phyloP scores from a whole-genome alignment of 345 rosid genomes.

The Laguncularia racemosa region DNA sequence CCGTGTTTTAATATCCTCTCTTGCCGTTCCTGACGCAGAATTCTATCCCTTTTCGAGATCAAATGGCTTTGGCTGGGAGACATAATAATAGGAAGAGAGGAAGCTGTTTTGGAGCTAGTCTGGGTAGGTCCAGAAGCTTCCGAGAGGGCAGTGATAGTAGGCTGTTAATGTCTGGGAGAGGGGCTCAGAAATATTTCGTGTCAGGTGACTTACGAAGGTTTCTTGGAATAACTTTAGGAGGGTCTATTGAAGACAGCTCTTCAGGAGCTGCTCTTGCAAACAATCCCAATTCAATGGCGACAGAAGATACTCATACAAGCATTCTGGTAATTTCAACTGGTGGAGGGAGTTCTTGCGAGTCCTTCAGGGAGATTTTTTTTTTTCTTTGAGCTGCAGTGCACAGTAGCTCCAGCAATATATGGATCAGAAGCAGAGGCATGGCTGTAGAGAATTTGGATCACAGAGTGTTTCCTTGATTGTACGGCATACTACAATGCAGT shows the following conservation, averaged over 20 bases:
- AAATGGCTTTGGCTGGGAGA: conserved; percentile 30
- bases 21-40: too few species aligned
- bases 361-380: too few species aligned
- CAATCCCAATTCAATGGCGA: conserved; percentile 26
- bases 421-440: conserved; percentile 54
- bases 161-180: conserved; percentile 26
- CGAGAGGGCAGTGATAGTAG: conserved; percentile 34
- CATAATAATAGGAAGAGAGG: conserved; percentile 39
- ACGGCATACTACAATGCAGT: conserved; percentile 82
- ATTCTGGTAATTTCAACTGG: too few species aligned
- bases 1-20: too few species aligned
- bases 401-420: conserved; percentile 56
- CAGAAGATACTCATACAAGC: conserved; percentile 50
- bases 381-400: conserved; percentile 71
- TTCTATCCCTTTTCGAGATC: conserved; percentile 10
- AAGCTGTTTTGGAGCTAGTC: conserved; percentile 18
- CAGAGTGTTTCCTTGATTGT: conserved; percentile 45
- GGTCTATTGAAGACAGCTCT: conserved; percentile 29
- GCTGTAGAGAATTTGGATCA: conserved; percentile 59
- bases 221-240: conserved; percentile 36
- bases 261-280: conserved; percentile 38
- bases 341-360: too few species aligned
- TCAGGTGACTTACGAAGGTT: conserved; percentile 37
- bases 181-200: conserved; percentile 25
- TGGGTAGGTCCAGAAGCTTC: conserved; percentile 53